Evolutionary conservation across 2,329 filamentous ascomycete genomes (phyloP), one percentile per base, ranked within the genome.

Genomic region (Pyrenochaeta sp.): DNA sequence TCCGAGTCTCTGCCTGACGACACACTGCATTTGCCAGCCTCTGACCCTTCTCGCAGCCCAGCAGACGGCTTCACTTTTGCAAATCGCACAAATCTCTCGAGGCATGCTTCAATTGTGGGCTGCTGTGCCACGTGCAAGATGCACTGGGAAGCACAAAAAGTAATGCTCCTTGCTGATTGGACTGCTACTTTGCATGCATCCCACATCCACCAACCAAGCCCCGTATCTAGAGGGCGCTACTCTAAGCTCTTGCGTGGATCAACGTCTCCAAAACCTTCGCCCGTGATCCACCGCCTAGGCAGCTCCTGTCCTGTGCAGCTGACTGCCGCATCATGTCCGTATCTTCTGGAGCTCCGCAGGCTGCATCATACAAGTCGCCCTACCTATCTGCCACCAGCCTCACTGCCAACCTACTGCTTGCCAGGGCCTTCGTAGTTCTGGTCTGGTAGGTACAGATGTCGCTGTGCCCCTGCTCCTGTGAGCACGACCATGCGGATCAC

Each of bases 401-500:
- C 39, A 33, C 35, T 21, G 7, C 35, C 40, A 2, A 20, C 49
- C 64, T 73, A 75, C 64, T 83, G 78, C 69, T 79, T 83, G 75
- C 85, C 89, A 64, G 84, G 94, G 75, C 86, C 90, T 61, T 85
- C 83, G 81, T 99, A 99, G 71, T 90, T 90, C 58, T 75, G 69
- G 81, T 99, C 94, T 37, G 95, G 95, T 72, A 99, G 84, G 78
- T 98, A 99, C 75, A 99, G 79, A 82, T 98, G 95, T 79, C 95
- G 87, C 79, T 95, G 88, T 6, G 94, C 93, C 31, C 95, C 95
- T 73, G 90, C 87, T 69, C 87, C 88, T 59, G 94, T 99, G 78
- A 99, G 81, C 54, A 99, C 95, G 58, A 98, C 94, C 91, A 99
- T 92, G 67, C 95, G 88, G 72, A 99, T 99, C 56, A 99, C 95